phyloP scores from a whole-genome alignment of 495 filamentous ascomycete genomes.

The Penicillium ochrochloron region DNA sequence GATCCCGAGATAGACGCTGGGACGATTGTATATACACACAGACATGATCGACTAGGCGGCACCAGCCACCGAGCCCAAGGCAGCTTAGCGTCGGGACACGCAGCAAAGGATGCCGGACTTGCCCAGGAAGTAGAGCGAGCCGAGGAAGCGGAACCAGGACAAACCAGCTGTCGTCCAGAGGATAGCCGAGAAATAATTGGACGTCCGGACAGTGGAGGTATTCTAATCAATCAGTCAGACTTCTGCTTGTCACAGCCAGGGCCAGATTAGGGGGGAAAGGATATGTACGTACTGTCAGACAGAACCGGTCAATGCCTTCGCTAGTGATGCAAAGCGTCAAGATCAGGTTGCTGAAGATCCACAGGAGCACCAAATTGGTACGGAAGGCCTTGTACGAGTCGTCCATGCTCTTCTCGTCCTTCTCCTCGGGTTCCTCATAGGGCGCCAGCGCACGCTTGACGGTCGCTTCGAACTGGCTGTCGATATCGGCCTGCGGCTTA shows the following conservation, averaged over 20 bases:
- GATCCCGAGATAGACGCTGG: conserved; percentile 11
- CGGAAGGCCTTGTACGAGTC: conserved; percentile 98
- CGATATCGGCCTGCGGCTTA: conserved; percentile 96
- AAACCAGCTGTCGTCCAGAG: conserved; percentile 86
- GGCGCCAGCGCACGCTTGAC: conserved; percentile 89
- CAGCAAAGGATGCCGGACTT: conserved; percentile 90
- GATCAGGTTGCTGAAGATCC: conserved; percentile 92
- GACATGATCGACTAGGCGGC: conserved; percentile 5
- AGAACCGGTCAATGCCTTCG: conserved; percentile 75
- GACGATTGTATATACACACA: conserved; percentile 30
- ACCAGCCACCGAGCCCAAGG: not conserved
- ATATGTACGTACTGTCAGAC: conserved; percentile 70
- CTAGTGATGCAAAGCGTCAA: conserved; percentile 84
- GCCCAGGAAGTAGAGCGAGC: conserved; percentile 88
- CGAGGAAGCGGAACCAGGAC: conserved; percentile 82
- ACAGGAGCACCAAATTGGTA: conserved; percentile 83
- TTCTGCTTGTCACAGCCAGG: not conserved
- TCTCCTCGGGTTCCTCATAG: conserved; percentile 70
- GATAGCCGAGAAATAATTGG: conserved; percentile 87
- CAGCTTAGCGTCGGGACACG: conserved; percentile 66
- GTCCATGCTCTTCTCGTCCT: conserved; percentile 81
- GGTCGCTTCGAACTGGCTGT: conserved; percentile 92
- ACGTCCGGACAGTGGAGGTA: conserved; percentile 69
- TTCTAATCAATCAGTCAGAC: conserved; percentile 27
- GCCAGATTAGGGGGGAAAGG: not conserved